Conservation (phyloP, 2,329 filamentous ascomycete species). For the Pseudocercospora fuligena region DNA sequence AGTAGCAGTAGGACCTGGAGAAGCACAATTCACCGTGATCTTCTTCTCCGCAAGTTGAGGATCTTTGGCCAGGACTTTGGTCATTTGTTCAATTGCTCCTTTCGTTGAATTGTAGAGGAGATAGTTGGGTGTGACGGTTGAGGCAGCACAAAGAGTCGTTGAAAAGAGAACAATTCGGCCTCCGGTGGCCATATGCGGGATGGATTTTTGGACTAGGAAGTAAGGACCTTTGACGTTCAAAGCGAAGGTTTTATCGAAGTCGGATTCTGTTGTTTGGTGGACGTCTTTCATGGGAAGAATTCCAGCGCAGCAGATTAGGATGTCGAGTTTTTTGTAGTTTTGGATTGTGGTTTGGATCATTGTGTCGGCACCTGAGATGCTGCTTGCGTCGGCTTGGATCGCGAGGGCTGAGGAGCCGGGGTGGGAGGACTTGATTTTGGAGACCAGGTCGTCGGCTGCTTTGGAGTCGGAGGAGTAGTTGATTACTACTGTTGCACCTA, state of each 20-base stretch:
- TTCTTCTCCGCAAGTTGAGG: constrained; percentile 51
- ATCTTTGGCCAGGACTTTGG: constrained; percentile 60
- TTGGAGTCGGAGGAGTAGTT: constrained; percentile 63
- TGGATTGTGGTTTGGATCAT: constrained; percentile 57
- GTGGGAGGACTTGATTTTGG: constrained; percentile 43
- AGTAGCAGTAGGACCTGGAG: constrained; percentile 61
- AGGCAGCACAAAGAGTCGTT: constrained; percentile 47
- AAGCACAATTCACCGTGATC: constrained; percentile 58
- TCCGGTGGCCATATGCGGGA: constrained; percentile 55
- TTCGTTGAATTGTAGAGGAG: constrained; percentile 62
- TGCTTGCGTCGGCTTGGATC: constrained; percentile 61
- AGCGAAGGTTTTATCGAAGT: constrained; percentile 56
- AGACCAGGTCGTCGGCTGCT: constrained; percentile 60
- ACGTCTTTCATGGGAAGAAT: constrained; percentile 59
- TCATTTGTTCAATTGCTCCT: constrained; percentile 65
- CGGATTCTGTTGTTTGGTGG: constrained; percentile 54
- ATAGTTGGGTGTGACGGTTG: constrained; percentile 52
- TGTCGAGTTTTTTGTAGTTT: constrained; percentile 62
- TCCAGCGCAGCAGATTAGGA: constrained; percentile 63
- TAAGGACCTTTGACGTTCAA: constrained; percentile 64
- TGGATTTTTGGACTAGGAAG: constrained; percentile 59
- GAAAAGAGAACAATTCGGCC: constrained; percentile 60
- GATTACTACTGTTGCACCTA: constrained; percentile 53
- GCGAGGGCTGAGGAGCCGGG: constrained; percentile 54
- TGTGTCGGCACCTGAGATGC: constrained; percentile 51